Evolutionary conservation across 129 eudicot genomes (phyloP), one percentile per base, ranked within the genome.

Genomic region (Pittosporum tobira): DNA sequence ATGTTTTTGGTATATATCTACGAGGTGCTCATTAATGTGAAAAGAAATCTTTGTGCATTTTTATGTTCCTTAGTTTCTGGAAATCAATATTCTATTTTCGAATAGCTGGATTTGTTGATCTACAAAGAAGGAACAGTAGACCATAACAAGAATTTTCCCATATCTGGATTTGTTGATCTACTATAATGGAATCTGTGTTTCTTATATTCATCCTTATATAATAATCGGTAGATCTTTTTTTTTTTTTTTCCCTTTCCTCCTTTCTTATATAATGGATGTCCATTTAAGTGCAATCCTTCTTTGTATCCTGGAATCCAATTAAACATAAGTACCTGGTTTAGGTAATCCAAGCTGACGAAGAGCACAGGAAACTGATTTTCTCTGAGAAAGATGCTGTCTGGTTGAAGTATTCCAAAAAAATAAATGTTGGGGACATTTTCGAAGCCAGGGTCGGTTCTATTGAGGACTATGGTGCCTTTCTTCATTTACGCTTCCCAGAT

Each of bases 391-490:
- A 93, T 74, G 96, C 94, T 30, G 53, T 14, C 45, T 87, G 94
- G 96, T 67, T 83, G 25, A 87, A 75, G 43, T 93, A 58, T 71
- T 81, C 96, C 31, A 60, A 59, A 23, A 59, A 71, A 40, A 65
- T 93, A 19, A 77, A 75, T 48, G 77, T 81, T 3, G 99, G 96
- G 43, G 89, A 84, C 45, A 50, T 81, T 53, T 84, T 63, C 56
- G 73, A 93, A 36, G 94, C 76, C 52, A 81, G 63, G 75, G 88
- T 87, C 37, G 91, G 94, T 40, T 50, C 83, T 1, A 83, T 93
- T 18, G 91, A 87, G 76, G 91, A 84, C 57, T 93, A 78, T 54
- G 96, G 99, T 68, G 99, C 99, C 72, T 84, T 93, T 44, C 71
- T 87, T 69, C 88, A 93, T 73, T 74, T 93, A 45, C 86, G 69